Base-by-base conservation (phyloP, 2,329 filamentous ascomycete species). In the Fusarium sterilihyphosum region DNA sequence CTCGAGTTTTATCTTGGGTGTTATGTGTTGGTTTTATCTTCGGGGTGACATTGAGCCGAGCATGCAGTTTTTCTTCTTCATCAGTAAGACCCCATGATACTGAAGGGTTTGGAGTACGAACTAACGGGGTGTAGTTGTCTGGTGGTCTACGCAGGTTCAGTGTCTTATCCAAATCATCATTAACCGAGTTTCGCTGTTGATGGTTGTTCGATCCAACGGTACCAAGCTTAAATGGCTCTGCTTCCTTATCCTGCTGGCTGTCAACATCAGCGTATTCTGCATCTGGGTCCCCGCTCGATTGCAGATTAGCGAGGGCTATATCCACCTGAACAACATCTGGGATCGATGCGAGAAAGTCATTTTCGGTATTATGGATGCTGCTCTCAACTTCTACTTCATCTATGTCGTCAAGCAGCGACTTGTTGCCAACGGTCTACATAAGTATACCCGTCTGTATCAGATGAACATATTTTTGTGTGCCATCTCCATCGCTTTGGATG, bases 141-240 rank as follows among this genome's bases (percentile, higher is more conserved):
- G 73, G 53, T 80, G 78, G 78, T 77, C 73, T 13, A 81, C 85
- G 3, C 85, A 88, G 72, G 77, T 81, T 14, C 78, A 80, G 61
- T 81, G 85, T 22, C 78, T 88, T 4, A 84, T 87, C 75, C 86
- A 87, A 72, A 88, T 88, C 52, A 87, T 88, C 75, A 85, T 87
- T 76, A 88, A 88, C 69, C 84, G 86, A 61, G 83, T 87, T 18
- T 81, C 84, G 3, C 80, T 88, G 10, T 81, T 88, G 40, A 83
- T 86, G 61, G 80, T 84, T 9, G 78, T 84, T 59, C 81, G 80
- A 78, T 81, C 35, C 47, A 73, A 40, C 76, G 78, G 49, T 14
- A 79, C 77, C 6, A 79, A 70, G 43, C 78, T 88, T 20, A 88
- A 88, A 73, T 86, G 84, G 82, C 78, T 80, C 3, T 83, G 84